Evolutionary conservation across 2,329 filamentous ascomycete species (phyloP).

Genomic region (Keithomyces neogunnii): DNA sequence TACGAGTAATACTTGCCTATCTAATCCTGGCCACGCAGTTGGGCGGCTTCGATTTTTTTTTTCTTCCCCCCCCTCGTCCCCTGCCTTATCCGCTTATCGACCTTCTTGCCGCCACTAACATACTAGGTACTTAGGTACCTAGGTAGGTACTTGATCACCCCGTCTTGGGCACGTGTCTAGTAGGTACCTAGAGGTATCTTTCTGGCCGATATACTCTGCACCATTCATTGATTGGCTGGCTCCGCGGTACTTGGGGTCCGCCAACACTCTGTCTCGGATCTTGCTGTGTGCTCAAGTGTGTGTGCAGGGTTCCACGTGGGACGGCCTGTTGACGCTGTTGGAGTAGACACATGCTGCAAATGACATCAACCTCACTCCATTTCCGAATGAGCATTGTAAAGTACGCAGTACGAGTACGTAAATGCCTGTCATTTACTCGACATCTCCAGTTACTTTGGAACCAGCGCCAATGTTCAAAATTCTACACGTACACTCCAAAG

Average conservation of each 20-base stretch:
- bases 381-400: too few species aligned
- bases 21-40: not conserved
- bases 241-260: too few species aligned
- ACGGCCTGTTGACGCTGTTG: not conserved
- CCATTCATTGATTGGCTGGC: too few species aligned
- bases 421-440: not conserved
- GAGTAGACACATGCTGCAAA: not conserved
- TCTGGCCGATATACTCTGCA: too few species aligned
- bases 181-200: too few species aligned
- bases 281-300: too few species aligned
- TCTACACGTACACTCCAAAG: not conserved
- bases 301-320: not conserved
- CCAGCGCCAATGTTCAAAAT: not conserved
- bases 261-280: too few species aligned
- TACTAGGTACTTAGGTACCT: too few species aligned
- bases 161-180: too few species aligned
- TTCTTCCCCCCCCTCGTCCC: not conserved
- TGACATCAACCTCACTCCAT: too few species aligned
- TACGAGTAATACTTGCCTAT: too few species aligned
- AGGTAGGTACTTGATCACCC: not conserved
- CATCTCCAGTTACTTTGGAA: not conserved
- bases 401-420: too few species aligned
- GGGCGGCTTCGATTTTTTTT: not conserved
- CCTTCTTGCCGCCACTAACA: not conserved
- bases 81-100: slow-evolving; percentile 1